These are phyloP conservation scores for Coemansia umbellata DNA, from an alignment of 192 early-diverging fungal genomes.

Conservation along the genomic window DNA sequence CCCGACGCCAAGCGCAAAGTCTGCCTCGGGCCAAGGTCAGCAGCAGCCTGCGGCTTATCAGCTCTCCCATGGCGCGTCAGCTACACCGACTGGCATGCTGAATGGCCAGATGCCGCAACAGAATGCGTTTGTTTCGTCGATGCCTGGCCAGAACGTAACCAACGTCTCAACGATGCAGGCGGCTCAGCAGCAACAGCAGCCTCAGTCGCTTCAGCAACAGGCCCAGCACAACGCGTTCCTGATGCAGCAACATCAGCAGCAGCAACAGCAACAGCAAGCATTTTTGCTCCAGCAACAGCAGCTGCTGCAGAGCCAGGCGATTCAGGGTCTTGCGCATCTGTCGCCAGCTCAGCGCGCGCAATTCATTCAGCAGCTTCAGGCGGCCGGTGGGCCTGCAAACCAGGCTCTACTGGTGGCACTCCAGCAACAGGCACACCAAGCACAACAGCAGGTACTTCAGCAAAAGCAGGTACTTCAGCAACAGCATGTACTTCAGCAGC, in stretches of 20 bases:
- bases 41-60: slow-evolving; percentile 9
- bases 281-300: slow-evolving; percentile 14
- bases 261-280: slow-evolving; percentile 17
- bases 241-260: slow-evolving; percentile 15
- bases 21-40: slow-evolving; percentile 1
- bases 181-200: slow-evolving; percentile 10
- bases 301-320: slow-evolving; percentile 9
- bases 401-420: slow-evolving; percentile 12
- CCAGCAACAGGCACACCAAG: slow-evolving; percentile 18
- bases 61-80: not conserved
- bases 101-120: slow-evolving; percentile 8
- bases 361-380: slow-evolving; percentile 33
- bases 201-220: slow-evolving; percentile 9
- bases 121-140: no score
- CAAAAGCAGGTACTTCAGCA: slow-evolving; percentile 17
- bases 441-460: slow-evolving; percentile 16
- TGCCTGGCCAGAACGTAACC: no score
- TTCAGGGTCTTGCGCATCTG: slow-evolving; percentile 9
- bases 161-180: no score
- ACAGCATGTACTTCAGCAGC: slow-evolving; percentile 8
- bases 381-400: slow-evolving; percentile 4
- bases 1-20: slow-evolving; percentile 42
- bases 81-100: slow-evolving; percentile 9
- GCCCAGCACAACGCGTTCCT: slow-evolving; percentile 15
- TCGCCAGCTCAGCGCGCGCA: slow-evolving; percentile 14